A percentile compares a stretch with the other conserved stretches of the same genome.
These are phyloP conservation scores for Lasiosphaeria hispida DNA, from an alignment of 495 filamentous ascomycete genomes.

Conservation along the genomic window DNA sequence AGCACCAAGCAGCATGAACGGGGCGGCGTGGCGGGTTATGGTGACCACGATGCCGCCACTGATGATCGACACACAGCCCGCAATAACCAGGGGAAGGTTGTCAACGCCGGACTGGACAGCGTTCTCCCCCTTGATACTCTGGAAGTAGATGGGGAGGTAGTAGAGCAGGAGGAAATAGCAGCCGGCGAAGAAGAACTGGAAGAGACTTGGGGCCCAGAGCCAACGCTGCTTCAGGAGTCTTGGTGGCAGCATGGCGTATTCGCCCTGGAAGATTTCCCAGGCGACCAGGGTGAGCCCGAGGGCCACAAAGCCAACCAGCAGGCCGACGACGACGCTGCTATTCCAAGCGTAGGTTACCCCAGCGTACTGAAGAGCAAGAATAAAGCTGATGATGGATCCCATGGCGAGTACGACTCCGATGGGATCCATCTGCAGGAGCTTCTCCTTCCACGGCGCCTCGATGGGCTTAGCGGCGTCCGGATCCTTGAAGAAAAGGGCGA, in stretches of 20 bases:
- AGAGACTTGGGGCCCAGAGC: conserved; percentile 31
- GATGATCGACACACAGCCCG: conserved; percentile 32
- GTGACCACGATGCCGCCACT: conserved; percentile 32
- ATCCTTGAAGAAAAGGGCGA: conserved; percentile 46
- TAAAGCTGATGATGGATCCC: conserved; percentile 39
- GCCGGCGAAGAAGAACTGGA: conserved; percentile 39
- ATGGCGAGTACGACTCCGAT: conserved; percentile 40
- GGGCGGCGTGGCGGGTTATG: conserved; percentile 32
- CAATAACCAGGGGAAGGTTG: conserved; percentile 46
- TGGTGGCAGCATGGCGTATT: conserved; percentile 35
- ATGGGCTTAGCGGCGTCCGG: conserved; percentile 8
- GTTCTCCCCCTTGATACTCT: conserved; percentile 42
- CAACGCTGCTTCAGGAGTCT: conserved; percentile 39
- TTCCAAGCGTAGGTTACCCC: conserved; percentile 47
- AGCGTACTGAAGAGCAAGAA: conserved; percentile 51
- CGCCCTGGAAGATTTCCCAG: conserved; percentile 37
- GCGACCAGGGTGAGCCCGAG: conserved; percentile 29
- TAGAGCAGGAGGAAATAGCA: conserved; percentile 46
- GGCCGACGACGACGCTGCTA: conserved; percentile 42
- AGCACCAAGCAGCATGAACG: conserved; percentile 33
- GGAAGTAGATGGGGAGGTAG: conserved; percentile 61
- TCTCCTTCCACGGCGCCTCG: conserved; percentile 16
- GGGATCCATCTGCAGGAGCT: conserved; percentile 34
- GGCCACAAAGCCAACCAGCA: conserved; percentile 41
- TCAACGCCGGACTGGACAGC: conserved; percentile 46